phyloP scores from a whole-genome alignment of 345 rosid species.

The Stellera chamaejasme region DNA sequence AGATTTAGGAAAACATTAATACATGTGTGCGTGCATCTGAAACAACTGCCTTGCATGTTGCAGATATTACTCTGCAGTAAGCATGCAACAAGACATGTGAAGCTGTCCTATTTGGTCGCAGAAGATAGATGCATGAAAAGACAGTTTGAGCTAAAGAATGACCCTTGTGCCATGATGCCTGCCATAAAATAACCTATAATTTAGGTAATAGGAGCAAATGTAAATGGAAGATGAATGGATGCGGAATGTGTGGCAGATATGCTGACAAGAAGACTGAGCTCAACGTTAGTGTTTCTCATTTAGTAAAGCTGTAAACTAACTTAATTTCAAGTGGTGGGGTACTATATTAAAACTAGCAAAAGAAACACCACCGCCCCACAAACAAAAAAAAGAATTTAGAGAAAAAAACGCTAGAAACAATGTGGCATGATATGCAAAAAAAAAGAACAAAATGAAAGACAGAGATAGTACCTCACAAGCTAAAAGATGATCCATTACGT shows the following conservation, averaged over 20 bases:
- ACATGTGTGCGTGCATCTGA: conserved; percentile 98
- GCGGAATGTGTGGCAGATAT: neutral
- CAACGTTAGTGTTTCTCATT: no score
- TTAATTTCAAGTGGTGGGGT: no score
- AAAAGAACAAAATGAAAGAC: neutral
- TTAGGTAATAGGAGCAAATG: conserved; percentile 10
- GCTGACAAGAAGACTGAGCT: neutral
- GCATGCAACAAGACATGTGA: conserved; percentile 84
- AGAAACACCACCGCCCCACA: no score
- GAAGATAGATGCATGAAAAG: conserved; percentile 91
- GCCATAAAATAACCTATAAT: conserved; percentile 25
- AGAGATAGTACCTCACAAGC: conserved; percentile 71
- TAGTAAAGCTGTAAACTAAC: no score
- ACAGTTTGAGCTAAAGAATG: conserved; percentile 98
- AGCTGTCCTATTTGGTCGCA: conserved; percentile 85
- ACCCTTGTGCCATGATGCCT: conserved; percentile 99
- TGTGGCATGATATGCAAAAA: no score
- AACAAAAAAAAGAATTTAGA: no score
- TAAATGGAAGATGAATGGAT: neutral
- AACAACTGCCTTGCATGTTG: conserved; percentile 90
- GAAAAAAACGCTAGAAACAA: no score
- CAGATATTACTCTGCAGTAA: conserved; percentile 73
- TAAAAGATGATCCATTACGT: conserved; percentile 92
- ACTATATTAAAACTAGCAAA: no score
- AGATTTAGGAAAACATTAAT: conserved; percentile 67